phyloP scores from a whole-genome alignment of 129 eudicot species.

The Centaurea solstitialis region DNA sequence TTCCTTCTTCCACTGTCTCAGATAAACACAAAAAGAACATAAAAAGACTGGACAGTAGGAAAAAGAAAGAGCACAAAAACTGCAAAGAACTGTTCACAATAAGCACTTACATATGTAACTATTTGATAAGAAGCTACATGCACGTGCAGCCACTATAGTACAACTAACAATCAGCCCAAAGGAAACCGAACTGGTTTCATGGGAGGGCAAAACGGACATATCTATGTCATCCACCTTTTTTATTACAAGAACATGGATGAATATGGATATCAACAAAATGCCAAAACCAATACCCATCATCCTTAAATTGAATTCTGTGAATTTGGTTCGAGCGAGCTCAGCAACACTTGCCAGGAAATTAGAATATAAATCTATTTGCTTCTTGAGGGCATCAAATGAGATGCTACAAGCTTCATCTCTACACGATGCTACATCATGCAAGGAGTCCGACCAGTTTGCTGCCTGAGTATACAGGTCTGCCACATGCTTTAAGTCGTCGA shows the following conservation, averaged over 20 bases:
- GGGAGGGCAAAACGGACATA: constrained; percentile 15
- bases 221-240: constrained; percentile 44
- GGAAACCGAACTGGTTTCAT: constrained; percentile 28
- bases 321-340: constrained; percentile 85
- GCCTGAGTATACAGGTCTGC: constrained; percentile 62
- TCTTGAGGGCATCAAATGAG: constrained; percentile 47
- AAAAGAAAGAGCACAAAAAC: constrained; percentile 13
- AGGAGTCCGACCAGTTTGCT: constrained; percentile 44
- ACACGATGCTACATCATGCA: constrained; percentile 27
- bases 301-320: constrained; percentile 87
- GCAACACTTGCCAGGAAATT: constrained; percentile 69
- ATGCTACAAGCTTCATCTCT: constrained; percentile 25
- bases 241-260: constrained; percentile 53
- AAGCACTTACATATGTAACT: constrained; percentile 86
- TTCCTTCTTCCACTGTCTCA: constrained; percentile 94
- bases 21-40: constrained; percentile 12
- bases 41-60: not conserved
- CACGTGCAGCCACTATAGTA: constrained; percentile 61
- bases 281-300: constrained; percentile 78
- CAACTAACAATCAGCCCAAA: constrained; percentile 53
- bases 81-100: constrained; percentile 1
- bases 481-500: constrained; percentile 74
- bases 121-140: constrained; percentile 89
- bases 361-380: constrained; percentile 61
- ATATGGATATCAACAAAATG: constrained; percentile 64